Evolutionary conservation across 2,329 filamentous ascomycete genomes (phyloP), one percentile per base, ranked within the genome.

Genomic region (Colletotrichum eremochloae): DNA sequence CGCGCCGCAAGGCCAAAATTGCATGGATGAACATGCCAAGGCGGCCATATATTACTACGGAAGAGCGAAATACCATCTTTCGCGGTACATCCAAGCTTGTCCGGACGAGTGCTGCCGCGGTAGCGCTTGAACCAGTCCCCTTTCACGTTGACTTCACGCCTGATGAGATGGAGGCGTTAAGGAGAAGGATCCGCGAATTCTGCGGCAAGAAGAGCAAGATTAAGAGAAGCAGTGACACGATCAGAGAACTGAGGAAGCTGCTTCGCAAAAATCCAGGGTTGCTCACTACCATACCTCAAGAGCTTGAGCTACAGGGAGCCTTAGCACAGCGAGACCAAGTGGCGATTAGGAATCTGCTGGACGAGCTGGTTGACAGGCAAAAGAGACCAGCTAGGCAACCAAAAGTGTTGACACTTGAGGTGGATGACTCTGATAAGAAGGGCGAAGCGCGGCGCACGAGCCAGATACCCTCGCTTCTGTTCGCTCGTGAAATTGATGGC

Each of bases 401-500:
- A 2, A 73, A 74, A 0, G 71, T 78, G 0, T 74, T 86, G 1
- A 78, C 78, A 5, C 52, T 85, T 0, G 76, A 79, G 55, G 75
- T 76, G 18, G 79, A 81, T 31, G 76, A 81, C 4, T 68, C 69
- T 3, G 78, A 81, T 46, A 71, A 74, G 52, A 78, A 76, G 18
- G 76, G 75, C 15, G 77, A 79, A 12, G 70, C 75, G 0, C 67
- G 74, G 3, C 80, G 81, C 6, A 76, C 78, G 0, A 78, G 77
- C 29, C 77, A 78, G 8, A 62, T 87, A 0, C 77, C 84, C 0
- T 80, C 82, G 0, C 75, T 90, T 3, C 79, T 89, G 0, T 76
- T 88, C 3, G 83, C 86, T 0, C 83, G 88, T 12, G 86, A 89
- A 75, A 78, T 88, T 3, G 79, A 81, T 3, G 87, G 88, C 0